Percentiles rank a stretch among this genome's conserved stretches.
phyloP scores from a whole-genome alignment of 2,329 filamentous ascomycete species.

The Proliferodiscus dingleyae region DNA sequence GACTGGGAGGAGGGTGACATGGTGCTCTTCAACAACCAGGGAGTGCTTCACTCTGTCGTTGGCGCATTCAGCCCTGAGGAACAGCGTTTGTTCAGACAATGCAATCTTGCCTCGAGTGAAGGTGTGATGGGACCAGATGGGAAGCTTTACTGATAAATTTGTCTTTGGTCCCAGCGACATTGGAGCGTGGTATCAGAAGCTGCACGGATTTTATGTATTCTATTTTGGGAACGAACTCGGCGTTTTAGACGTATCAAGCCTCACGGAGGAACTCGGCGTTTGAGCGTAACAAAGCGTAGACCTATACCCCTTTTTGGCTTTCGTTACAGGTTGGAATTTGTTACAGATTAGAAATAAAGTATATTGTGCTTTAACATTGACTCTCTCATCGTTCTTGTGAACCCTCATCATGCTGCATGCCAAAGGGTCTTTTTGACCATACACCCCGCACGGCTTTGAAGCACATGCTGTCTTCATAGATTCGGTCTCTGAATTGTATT shows the following conservation, averaged over 20 bases:
- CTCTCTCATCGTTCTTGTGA: too few species aligned
- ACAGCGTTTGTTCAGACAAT: constrained; percentile 71
- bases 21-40: constrained; percentile 75
- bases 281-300: constrained; percentile 33
- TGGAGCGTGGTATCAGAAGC: not conserved
- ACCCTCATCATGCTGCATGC: too few species aligned
- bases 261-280: constrained; percentile 32
- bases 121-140: constrained; percentile 31
- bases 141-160: constrained; percentile 25
- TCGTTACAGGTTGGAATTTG: constrained; percentile 12
- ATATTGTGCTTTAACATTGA: too few species aligned
- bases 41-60: constrained; percentile 69
- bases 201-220: constrained; percentile 12
- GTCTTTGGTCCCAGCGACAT: not conserved
- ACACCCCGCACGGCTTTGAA: too few species aligned
- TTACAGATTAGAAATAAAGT: too few species aligned
- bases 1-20: constrained; percentile 75
- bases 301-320: constrained; percentile 31
- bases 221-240: constrained; percentile 29
- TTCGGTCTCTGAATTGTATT: too few species aligned
- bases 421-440: too few species aligned
- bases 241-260: constrained; percentile 32
- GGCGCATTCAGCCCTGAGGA: constrained; percentile 70
- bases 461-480: too few species aligned
- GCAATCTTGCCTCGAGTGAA: constrained; percentile 67